Percentiles rank a stretch among this genome's conserved stretches.
Evolutionary conservation across 176 grass and related monocot genomes (phyloP).

Genomic region (Alloteropsis semialata): DNA sequence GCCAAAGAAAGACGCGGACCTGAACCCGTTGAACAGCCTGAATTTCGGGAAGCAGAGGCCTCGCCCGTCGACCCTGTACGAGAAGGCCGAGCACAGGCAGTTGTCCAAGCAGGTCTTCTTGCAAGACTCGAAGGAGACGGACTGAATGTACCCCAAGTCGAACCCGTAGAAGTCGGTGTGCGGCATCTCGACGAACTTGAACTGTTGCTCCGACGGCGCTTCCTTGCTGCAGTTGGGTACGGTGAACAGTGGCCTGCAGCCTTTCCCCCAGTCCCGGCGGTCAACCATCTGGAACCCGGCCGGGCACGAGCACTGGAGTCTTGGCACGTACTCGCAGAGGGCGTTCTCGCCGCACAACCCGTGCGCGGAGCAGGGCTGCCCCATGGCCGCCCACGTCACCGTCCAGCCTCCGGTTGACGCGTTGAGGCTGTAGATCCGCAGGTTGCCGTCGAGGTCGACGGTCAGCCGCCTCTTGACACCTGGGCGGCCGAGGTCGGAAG

Average conservation of each 20-base stretch:
- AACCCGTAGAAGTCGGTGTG: slow-evolving; percentile 53
- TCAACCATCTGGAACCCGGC: slow-evolving; percentile 45
- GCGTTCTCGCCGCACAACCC: slow-evolving; percentile 63
- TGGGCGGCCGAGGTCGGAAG: slow-evolving; percentile 31
- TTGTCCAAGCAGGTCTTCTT: slow-evolving; percentile 5
- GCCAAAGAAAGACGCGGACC: slow-evolving; percentile 30
- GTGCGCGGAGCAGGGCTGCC: slow-evolving; percentile 33
- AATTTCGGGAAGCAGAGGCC: slow-evolving; percentile 41
- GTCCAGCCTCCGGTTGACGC: slow-evolving; percentile 29
- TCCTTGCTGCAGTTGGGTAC: neutral
- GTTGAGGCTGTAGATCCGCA: slow-evolving; percentile 59
- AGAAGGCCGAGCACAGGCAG: slow-evolving; percentile 46
- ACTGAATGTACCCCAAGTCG: neutral
- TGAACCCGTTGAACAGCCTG: slow-evolving; percentile 57
- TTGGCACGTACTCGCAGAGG: slow-evolving; percentile 33
- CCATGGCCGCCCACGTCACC: slow-evolving; percentile 36
- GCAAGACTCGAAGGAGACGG: slow-evolving; percentile 34
- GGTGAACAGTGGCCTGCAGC: slow-evolving; percentile 45
- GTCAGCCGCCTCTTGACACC: slow-evolving; percentile 51
- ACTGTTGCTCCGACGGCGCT: neutral
- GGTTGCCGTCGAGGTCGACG: slow-evolving; percentile 48
- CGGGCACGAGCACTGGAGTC: slow-evolving; percentile 35
- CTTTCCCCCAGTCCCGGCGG: slow-evolving; percentile 34
- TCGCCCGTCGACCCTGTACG: slow-evolving; percentile 7
- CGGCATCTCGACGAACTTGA: slow-evolving; percentile 15